Percentiles rank a stretch among this genome's conserved stretches.
Conservation (phyloP, 768 basidiomycete genomes). For the Hericium erinaceus region DNA sequence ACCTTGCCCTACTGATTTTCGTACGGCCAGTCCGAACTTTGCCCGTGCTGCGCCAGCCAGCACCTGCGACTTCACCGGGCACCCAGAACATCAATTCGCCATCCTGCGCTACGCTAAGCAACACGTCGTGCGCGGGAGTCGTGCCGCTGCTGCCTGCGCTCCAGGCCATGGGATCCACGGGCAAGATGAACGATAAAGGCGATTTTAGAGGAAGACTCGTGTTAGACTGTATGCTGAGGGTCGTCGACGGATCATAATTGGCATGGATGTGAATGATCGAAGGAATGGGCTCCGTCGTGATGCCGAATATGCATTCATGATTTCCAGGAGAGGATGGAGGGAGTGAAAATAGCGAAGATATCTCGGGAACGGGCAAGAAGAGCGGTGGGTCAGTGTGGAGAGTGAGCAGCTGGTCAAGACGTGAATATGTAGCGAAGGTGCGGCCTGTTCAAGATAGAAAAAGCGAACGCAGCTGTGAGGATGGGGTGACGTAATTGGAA, state of each 20-base stretch:
- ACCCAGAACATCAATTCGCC: slow-evolving; percentile 89
- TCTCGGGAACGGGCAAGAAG: slow-evolving; percentile 35
- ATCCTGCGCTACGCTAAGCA: slow-evolving; percentile 66
- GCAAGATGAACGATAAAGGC: slow-evolving; percentile 42
- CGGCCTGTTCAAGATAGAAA: slow-evolving; percentile 28
- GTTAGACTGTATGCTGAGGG: slow-evolving; percentile 38
- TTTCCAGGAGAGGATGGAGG: slow-evolving; percentile 29
- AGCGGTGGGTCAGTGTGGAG: slow-evolving; percentile 41
- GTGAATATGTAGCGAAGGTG: slow-evolving; percentile 51
- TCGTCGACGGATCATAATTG: slow-evolving; percentile 23
- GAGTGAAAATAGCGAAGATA: slow-evolving; percentile 57
- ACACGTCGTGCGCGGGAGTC: slow-evolving; percentile 49
- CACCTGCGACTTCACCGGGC: slow-evolving; percentile 30
- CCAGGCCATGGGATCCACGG: slow-evolving; percentile 89
- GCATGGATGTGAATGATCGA: slow-evolving; percentile 47
- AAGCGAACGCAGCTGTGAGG: slow-evolving; percentile 2
- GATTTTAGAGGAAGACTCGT: slow-evolving; percentile 42
- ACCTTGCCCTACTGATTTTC: slow-evolving; percentile 62
- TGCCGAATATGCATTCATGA: slow-evolving; percentile 53
- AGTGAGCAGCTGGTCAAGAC: slow-evolving; percentile 35
- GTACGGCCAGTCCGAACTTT: slow-evolving; percentile 62
- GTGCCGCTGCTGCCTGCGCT: slow-evolving; percentile 21
- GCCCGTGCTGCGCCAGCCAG: slow-evolving; percentile 59
- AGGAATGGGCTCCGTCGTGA: slow-evolving; percentile 45
- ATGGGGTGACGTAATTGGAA: background rate